Percentiles rank a stretch among this genome's conserved stretches.
Conservation (phyloP, 352 stramenopile species). For the Phytophthora hybrid region DNA sequence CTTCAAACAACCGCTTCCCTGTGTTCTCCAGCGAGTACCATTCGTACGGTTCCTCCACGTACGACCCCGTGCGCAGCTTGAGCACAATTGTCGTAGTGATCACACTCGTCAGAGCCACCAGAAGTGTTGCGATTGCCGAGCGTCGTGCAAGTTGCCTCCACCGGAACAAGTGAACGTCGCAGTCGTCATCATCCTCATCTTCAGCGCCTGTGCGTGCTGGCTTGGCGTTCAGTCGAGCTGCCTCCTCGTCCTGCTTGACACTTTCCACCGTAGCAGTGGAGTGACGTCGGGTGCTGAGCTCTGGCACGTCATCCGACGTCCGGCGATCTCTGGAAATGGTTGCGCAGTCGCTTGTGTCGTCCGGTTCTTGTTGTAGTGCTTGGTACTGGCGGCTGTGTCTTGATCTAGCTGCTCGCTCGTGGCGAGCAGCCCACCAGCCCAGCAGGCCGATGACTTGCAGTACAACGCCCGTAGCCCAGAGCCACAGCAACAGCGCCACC, state of each 20-base stretch:
- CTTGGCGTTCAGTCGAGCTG: background rate
- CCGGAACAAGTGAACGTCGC: slow-evolving; percentile 30
- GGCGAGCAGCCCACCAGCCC: slow-evolving; percentile 34
- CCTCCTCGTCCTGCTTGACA: slow-evolving; percentile 10
- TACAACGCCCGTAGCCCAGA: slow-evolving; percentile 38
- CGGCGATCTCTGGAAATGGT: slow-evolving; percentile 20
- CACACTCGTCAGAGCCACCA: slow-evolving; percentile 23
- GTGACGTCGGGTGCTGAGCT: slow-evolving; percentile 23
- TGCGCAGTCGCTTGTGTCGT: slow-evolving; percentile 18
- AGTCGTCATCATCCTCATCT: slow-evolving; percentile 27
- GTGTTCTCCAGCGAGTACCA: slow-evolving; percentile 65
- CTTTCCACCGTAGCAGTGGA: slow-evolving; percentile 19
- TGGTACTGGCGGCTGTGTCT: slow-evolving; percentile 9
- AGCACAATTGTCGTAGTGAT: slow-evolving; percentile 48
- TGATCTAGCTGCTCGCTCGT: slow-evolving; percentile 11
- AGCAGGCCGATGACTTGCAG: slow-evolving; percentile 45
- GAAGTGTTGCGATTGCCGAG: slow-evolving; percentile 33
- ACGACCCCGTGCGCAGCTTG: slow-evolving; percentile 58
- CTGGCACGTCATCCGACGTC: slow-evolving; percentile 27
- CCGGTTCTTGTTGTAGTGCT: background rate
- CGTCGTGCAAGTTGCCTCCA: slow-evolving; percentile 41
- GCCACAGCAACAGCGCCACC: slow-evolving; percentile 36
- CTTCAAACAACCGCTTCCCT: slow-evolving; percentile 47
- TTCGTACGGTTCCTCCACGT: slow-evolving; percentile 60
- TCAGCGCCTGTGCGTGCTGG: slow-evolving; percentile 28